Evolutionary conservation across 176 grass and related monocot genomes (phyloP).

Genomic region (Urochloa ruziziensis): DNA sequence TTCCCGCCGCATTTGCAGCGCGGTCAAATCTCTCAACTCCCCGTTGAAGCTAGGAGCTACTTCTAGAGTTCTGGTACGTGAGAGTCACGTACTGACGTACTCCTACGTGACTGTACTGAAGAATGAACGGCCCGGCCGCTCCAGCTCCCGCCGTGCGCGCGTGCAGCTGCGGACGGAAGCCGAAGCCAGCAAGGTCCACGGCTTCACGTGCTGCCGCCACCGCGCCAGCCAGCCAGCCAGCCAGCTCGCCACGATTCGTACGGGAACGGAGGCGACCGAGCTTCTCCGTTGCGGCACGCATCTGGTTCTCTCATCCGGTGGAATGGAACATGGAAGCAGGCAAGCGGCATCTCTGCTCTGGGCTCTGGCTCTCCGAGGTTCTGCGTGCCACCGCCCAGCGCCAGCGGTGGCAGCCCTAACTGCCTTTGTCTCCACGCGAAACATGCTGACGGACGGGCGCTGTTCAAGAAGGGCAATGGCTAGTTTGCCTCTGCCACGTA

Average conservation of each 20-base stretch:
- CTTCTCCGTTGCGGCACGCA: constrained; percentile 5
- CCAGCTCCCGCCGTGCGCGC: not conserved
- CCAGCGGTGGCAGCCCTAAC: constrained; percentile 23
- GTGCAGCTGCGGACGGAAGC: too few species aligned
- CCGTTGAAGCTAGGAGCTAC: not conserved
- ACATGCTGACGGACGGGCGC: too few species aligned
- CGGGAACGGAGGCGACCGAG: not conserved
- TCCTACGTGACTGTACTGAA: not conserved
- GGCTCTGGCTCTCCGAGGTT: not conserved
- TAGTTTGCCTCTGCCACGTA: too few species aligned
- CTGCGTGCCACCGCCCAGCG: too few species aligned
- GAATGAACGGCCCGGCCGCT: not conserved
- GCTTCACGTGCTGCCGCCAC: not conserved
- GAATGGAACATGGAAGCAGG: not conserved
- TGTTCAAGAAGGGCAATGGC: too few species aligned
- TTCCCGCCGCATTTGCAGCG: too few species aligned
- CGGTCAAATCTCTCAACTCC: not conserved
- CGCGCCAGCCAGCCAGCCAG: not conserved
- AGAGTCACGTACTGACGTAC: not conserved
- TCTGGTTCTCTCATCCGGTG: not conserved
- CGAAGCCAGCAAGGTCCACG: not conserved
- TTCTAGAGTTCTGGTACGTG: not conserved
- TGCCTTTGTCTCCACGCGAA: constrained; percentile 20
- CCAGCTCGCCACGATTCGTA: not conserved
- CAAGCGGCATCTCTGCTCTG: not conserved